A percentile compares a stretch with the other conserved stretches of the same genome.
Conservation (phyloP, 805 yeast genomes). For the Wickerhamomyces alni region DNA sequence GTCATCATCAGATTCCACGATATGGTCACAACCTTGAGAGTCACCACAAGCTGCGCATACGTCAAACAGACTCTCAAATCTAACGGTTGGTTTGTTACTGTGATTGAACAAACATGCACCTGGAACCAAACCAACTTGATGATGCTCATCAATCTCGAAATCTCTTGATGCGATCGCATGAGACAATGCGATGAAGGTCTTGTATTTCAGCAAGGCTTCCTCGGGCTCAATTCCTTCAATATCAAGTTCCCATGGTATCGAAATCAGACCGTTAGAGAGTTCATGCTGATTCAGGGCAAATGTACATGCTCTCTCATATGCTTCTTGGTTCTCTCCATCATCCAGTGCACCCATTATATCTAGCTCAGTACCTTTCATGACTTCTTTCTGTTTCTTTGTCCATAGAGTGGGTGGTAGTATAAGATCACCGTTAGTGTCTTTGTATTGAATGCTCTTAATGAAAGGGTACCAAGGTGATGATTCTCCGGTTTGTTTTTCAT, state of each 20-base stretch:
- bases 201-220: conserved; percentile 25
- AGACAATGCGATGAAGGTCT: conserved; percentile 49
- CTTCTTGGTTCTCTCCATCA: conserved; percentile 33
- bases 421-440: conserved; percentile 25
- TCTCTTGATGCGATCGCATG: conserved; percentile 70
- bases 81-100: conserved; percentile 52
- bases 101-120: conserved; percentile 91
- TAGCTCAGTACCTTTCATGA: conserved; percentile 51
- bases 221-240: conserved; percentile 21
- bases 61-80: conserved; percentile 52
- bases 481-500: conserved; percentile 55
- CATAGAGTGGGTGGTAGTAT: conserved; percentile 62
- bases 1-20: conserved; percentile 13
- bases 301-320: conserved; percentile 31
- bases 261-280: conserved; percentile 18
- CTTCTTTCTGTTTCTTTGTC: conserved; percentile 40
- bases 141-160: conserved; percentile 72
- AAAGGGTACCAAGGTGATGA: conserved; percentile 79
- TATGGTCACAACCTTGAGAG: conserved; percentile 29
- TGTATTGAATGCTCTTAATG: conserved; percentile 41
- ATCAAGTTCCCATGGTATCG: conserved; percentile 26
- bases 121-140: conserved; percentile 76
- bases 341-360: conserved; percentile 59
- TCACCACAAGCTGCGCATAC: conserved; percentile 51
- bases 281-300: conserved; percentile 25